Evolutionary conservation across 1,284 basidiomycete species (phyloP).

Genomic region (Puccinia coronata): DNA sequence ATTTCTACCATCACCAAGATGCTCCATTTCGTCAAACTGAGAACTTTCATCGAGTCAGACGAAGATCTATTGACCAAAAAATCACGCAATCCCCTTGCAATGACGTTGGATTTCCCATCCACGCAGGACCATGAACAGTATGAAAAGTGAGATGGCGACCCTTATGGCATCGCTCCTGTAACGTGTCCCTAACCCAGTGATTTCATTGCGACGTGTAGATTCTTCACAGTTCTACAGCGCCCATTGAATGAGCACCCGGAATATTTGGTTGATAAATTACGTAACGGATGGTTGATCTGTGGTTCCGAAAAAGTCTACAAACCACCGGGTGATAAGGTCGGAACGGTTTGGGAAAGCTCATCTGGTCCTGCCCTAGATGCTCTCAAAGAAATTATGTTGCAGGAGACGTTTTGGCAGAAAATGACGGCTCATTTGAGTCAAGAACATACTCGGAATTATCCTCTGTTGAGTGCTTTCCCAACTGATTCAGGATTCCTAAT

Average conservation of each 20-base stretch:
- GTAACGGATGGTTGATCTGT: conserved; percentile 86
- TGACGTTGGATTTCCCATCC: conserved; percentile 55
- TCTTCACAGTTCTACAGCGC: background rate
- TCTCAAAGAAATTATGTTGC: conserved; percentile 64
- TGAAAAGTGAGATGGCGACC: conserved; percentile 18
- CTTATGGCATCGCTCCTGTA: background rate
- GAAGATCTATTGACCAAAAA: conserved; percentile 76
- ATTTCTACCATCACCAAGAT: conserved; percentile 73
- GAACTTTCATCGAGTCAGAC: conserved; percentile 70
- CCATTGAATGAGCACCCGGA: conserved; percentile 24
- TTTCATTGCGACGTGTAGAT: conserved; percentile 1
- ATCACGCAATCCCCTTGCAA: conserved; percentile 73
- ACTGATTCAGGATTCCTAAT: background rate
- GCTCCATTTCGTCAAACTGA: conserved; percentile 76
- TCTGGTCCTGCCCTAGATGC: conserved; percentile 68
- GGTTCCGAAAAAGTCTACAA: conserved; percentile 64
- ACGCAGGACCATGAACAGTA: conserved; percentile 14
- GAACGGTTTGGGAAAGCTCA: conserved; percentile 66
- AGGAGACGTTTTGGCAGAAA: conserved; percentile 67
- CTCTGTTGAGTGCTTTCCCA: conserved; percentile 46
- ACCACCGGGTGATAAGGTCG: conserved; percentile 61
- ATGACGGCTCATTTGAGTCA: conserved; percentile 57
- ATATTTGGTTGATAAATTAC: conserved; percentile 73
- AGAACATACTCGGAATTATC: conserved; percentile 59
- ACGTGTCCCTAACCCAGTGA: background rate